These are phyloP conservation scores for Chaetomium fimeti DNA, from an alignment of 495 filamentous ascomycete species.

Conservation along the genomic window DNA sequence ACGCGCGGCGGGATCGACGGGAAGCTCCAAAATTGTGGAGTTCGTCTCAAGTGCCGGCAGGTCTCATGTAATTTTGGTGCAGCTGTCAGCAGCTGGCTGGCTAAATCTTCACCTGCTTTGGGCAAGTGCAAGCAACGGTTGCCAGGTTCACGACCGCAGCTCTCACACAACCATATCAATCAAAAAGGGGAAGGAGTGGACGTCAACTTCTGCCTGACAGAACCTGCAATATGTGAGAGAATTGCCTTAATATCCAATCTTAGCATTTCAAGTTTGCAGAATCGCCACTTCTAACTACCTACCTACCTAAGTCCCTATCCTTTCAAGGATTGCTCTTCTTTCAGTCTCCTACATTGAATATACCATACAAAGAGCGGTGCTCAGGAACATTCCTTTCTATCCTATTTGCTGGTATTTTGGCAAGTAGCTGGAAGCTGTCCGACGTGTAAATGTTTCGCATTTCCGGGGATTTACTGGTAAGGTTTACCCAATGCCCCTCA, in stretches of 20 bases:
- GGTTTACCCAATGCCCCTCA: neutral
- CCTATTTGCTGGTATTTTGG: neutral
- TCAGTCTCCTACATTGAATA: no score
- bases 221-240: no score
- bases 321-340: no score
- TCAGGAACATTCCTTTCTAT: no score
- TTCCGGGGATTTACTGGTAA: neutral
- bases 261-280: no score
- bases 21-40: conserved; percentile 12
- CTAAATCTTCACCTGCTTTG: neutral
- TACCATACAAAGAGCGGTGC: no score
- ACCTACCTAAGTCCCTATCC: no score
- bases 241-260: no score
- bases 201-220: neutral
- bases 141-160: neutral
- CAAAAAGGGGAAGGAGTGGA: neutral
- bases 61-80: neutral
- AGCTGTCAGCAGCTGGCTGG: conserved; percentile 1
- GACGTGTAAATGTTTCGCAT: neutral
- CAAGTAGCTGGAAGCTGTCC: neutral
- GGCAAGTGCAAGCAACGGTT: conserved; percentile 1
- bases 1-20: conserved; percentile 5
- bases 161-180: neutral
- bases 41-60: conserved; percentile 10
- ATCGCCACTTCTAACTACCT: no score